Conservation (phyloP, 73 alveolate genomes). For the Paramecium sexaurelia region DNA sequence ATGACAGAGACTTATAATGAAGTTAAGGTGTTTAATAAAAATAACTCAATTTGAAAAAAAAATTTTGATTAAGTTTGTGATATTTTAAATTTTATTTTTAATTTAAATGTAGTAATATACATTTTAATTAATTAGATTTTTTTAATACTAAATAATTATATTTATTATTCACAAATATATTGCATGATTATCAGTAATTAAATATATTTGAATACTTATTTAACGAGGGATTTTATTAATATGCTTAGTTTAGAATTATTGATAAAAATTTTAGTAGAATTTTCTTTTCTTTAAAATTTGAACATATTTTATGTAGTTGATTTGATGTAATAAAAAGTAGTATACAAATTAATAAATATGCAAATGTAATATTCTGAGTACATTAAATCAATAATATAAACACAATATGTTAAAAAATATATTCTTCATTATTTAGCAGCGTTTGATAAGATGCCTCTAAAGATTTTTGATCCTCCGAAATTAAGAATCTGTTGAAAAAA, state of each 20-base stretch:
- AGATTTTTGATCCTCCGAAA: constrained; percentile 45
- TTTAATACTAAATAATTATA: not conserved
- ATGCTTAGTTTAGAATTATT: too few species aligned
- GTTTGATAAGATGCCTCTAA: constrained; percentile 52
- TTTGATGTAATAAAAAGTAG: not conserved
- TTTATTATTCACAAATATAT: not conserved
- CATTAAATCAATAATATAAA: not conserved
- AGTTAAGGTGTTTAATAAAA: too few species aligned
- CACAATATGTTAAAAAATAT: not conserved
- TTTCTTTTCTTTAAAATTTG: too few species aligned
- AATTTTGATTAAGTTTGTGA: not conserved
- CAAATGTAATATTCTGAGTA: not conserved
- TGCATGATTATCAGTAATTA: too few species aligned
- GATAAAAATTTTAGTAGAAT: too few species aligned
- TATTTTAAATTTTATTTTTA: not conserved
- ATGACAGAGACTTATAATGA: too few species aligned
- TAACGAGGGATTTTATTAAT: too few species aligned
- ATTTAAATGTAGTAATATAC: too few species aligned
- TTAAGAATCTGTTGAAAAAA: not conserved
- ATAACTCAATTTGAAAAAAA: too few species aligned
- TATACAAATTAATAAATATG: not conserved
- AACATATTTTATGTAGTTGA: not conserved
- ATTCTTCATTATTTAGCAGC: constrained; percentile 4
- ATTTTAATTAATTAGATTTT: not conserved
- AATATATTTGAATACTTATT: too few species aligned